phyloP scores from a whole-genome alignment of 495 filamentous ascomycete genomes.

The Wilcoxina mikolae region DNA sequence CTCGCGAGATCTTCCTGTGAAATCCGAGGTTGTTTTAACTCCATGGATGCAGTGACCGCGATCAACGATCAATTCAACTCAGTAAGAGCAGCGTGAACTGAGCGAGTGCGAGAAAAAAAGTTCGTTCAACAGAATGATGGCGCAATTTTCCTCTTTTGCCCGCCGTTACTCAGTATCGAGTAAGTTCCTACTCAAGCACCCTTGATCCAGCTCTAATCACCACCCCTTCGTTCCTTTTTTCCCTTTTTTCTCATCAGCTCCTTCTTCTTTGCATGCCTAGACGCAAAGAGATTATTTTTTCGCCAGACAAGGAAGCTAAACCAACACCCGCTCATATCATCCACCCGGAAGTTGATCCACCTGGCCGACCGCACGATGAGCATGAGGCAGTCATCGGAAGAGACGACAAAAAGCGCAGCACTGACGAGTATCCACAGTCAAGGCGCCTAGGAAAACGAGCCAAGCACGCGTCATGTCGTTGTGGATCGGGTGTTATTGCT shows the following conservation, averaged over 20 bases:
- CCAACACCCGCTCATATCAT: no score
- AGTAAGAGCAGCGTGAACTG: not conserved
- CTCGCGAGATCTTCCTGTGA: no score
- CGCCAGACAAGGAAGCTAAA: conserved; percentile 3
- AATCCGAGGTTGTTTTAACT: not conserved
- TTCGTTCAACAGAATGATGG: not conserved
- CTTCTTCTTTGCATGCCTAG: not conserved
- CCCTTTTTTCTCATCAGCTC: not conserved
- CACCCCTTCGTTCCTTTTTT: conserved; percentile 3
- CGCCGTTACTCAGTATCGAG: not conserved
- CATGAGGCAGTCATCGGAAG: no score
- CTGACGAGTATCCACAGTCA: no score
- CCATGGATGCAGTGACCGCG: not conserved
- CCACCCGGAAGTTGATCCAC: not conserved
- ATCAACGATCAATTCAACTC: not conserved
- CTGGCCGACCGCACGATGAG: no score
- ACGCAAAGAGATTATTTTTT: conserved; percentile 2
- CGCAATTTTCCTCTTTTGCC: not conserved
- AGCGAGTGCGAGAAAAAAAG: not conserved
- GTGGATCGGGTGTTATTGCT: no score
- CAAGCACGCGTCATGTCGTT: no score
- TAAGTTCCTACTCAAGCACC: not conserved
- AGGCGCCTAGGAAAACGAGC: no score
- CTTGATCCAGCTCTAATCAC: not conserved
- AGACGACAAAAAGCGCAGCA: no score